Percentiles rank a stretch among this genome's conserved stretches.
Evolutionary conservation across 1,284 basidiomycete genomes (phyloP).

Genomic region (Cryptococcus wingfieldii): DNA sequence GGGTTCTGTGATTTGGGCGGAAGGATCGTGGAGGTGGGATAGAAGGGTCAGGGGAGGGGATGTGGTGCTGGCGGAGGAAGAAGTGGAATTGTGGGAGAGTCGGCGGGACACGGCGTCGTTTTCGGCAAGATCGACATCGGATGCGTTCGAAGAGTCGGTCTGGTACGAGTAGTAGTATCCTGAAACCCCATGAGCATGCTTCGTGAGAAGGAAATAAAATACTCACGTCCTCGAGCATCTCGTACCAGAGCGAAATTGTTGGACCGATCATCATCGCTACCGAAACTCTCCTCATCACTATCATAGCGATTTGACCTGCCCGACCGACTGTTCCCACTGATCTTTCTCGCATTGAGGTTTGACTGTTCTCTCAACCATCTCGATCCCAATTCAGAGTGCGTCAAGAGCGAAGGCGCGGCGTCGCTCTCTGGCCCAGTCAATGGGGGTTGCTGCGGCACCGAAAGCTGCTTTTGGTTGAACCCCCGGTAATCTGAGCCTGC

Average conservation of each 20-base stretch:
- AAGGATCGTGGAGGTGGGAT: constrained; percentile 1
- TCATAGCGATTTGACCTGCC: constrained; percentile 16
- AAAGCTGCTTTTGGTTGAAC: background rate
- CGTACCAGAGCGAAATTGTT: constrained; percentile 41
- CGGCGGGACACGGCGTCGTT: background rate
- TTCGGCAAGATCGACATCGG: constrained; percentile 17
- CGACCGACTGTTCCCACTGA: constrained; percentile 15
- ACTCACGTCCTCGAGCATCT: constrained; percentile 47
- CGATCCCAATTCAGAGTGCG: constrained; percentile 58
- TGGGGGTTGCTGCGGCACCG: background rate
- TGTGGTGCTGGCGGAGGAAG: constrained; percentile 17
- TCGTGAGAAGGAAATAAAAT: too few relatives aligned
- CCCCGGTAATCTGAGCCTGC: background rate
- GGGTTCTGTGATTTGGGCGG: constrained; percentile 26
- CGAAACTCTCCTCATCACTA: constrained; percentile 37
- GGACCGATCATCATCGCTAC: constrained; percentile 37
- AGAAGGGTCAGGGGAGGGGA: constrained; percentile 21
- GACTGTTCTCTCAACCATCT: constrained; percentile 81
- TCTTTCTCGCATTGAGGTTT: constrained; percentile 44
- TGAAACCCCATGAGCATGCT: constrained; percentile 6
- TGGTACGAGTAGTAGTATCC: constrained; percentile 49
- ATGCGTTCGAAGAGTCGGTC: constrained; percentile 30
- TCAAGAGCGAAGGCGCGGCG: constrained; percentile 32
- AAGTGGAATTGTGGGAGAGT: background rate
- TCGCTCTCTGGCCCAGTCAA: constrained; percentile 26